A percentile compares a stretch with the other conserved stretches of the same genome.
phyloP scores from a whole-genome alignment of 2,329 filamentous ascomycete genomes.

The Chaetomium olivaceum region DNA sequence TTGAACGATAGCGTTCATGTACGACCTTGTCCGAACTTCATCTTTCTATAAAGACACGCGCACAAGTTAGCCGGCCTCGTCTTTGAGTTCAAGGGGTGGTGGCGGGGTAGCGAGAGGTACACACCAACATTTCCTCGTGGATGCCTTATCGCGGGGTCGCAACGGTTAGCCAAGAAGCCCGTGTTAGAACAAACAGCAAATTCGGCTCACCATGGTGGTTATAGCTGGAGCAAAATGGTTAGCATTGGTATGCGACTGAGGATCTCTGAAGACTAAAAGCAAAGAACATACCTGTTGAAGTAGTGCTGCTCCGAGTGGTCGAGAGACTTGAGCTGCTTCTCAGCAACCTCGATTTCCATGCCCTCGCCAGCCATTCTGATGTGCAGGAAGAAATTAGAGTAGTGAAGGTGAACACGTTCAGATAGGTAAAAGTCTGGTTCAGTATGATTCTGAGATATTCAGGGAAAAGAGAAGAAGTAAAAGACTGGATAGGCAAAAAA shows the following conservation, averaged over 20 bases:
- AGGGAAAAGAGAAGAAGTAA: neutral
- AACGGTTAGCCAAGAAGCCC: constrained; percentile 27
- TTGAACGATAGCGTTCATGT: constrained; percentile 96
- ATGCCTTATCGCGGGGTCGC: constrained; percentile 64
- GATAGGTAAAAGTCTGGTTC: neutral
- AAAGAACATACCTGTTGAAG: constrained; percentile 83
- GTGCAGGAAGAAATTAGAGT: neutral
- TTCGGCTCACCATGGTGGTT: constrained; percentile 83
- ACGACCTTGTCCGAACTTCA: constrained; percentile 93
- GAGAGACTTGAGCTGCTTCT: constrained; percentile 68
- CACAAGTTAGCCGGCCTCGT: constrained; percentile 28
- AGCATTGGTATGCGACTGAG: constrained; percentile 36
- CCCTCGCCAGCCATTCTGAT: constrained; percentile 47
- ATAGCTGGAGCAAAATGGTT: constrained; percentile 63
- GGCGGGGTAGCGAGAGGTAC: constrained; percentile 42
- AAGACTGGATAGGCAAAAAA: constrained; percentile 4
- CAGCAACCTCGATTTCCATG: constrained; percentile 61
- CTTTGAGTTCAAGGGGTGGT: constrained; percentile 8
- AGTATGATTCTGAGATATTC: neutral
- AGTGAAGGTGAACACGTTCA: neutral
- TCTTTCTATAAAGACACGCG: constrained; percentile 69
- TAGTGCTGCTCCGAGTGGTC: constrained; percentile 98
- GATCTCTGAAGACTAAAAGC: neutral
- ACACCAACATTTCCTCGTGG: constrained; percentile 96
- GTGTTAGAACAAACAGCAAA: constrained; percentile 30